Base-by-base conservation (phyloP, 73 alveolate species). In the Stentor coeruleus region DNA sequence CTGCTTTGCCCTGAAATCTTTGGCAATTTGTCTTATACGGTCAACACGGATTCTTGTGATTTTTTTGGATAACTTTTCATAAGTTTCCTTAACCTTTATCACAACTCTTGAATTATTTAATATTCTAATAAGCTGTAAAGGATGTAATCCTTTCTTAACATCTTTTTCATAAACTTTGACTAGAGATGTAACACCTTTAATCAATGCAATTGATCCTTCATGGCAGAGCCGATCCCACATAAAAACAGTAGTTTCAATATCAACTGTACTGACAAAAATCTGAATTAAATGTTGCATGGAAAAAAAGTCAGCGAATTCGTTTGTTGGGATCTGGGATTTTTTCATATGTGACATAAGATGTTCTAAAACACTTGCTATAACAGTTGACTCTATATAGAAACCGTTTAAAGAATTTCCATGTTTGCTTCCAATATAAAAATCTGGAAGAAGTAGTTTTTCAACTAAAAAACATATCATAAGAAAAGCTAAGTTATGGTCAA, bases 351-450 rank as follows among this genome's bases (percentile, higher is more conserved):
- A 31, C n/a, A 26, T 2, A 1, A 33, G 33, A 66, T 66, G 79
- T 26, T 66, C 79, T 14, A 66, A 40, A 20, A 66, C n/a, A 15
- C 42, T 15, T 20, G 79, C 79, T 14, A 66, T 66, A 28, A 66
- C 79, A 26, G 79, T 66, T 20, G 42, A 26, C 2, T 66, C 79
- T 14, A 66, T 33, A 33, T 20, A 66, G 33, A 66, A 66, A 20
- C 79, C 79, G 37, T 66, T 66, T 66, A 66, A 66, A 28, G 79
- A 20, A 33, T 66, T 66, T 66, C 79, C 79, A 11, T 31, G n/a
- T 26, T 66, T 66, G 0, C 49, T 15, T 28, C 79, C 79, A 33
- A 20, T 66, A 33, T 66, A 66, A 20, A 66, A 26, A 33, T 66
- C 79, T 28, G 79, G 79, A 1, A 33, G 37, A 66, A 66, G 79